These are phyloP conservation scores for Saccharomyces hybrid DNA, from an alignment of 1,139 yeast species.

Conservation along the genomic window DNA sequence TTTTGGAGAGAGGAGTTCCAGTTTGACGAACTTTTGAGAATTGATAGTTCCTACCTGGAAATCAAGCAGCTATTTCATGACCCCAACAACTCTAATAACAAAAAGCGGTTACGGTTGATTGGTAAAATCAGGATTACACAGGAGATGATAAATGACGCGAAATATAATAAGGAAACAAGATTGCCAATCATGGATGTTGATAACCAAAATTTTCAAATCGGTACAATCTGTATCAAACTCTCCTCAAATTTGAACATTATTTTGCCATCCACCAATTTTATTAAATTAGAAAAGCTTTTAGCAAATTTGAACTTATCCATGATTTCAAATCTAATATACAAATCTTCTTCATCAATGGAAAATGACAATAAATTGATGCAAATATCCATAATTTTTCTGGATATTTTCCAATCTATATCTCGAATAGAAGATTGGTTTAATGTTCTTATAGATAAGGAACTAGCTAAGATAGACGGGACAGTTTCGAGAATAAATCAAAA, in stretches of 20 bases:
- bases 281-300: constrained; percentile 53
- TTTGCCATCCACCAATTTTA: constrained; percentile 51
- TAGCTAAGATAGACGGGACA: constrained; percentile 38
- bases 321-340: constrained; percentile 5
- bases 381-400: constrained; percentile 48
- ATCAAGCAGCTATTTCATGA: constrained; percentile 42
- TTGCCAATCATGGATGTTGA: constrained; percentile 27
- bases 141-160: constrained; percentile 37
- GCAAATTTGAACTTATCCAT: constrained; percentile 32
- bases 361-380: constrained; percentile 41
- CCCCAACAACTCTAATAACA: constrained; percentile 34
- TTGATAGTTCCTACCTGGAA: constrained; percentile 32
- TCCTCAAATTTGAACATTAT: constrained; percentile 51
- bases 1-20: constrained; percentile 68
- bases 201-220: constrained; percentile 37
- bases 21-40: constrained; percentile 48
- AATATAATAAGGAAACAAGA: constrained; percentile 30
- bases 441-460: constrained; percentile 58
- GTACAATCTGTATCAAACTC: constrained; percentile 51
- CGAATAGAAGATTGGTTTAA: constrained; percentile 64
- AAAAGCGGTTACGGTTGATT: constrained; percentile 31
- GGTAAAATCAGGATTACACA: constrained; percentile 55
- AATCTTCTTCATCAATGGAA: constrained; percentile 34
- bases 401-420: constrained; percentile 57
- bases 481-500: constrained; percentile 11